Conservation (phyloP, 441 rosid species). For the Arabidopsis hybrid region DNA sequence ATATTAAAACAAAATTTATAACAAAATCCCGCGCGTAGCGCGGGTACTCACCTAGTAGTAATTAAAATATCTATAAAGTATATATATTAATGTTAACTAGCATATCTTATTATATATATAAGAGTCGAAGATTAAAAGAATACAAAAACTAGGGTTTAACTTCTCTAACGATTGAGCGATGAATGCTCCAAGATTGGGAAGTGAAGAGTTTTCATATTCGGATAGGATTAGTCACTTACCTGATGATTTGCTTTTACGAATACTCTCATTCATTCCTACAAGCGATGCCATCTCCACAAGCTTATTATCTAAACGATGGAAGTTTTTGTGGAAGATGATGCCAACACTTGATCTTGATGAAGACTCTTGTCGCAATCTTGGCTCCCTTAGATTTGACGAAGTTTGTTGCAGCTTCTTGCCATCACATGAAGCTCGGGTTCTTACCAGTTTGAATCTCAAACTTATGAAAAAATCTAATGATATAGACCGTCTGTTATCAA, state of each 20-base stretch:
- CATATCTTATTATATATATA: too few relatives aligned
- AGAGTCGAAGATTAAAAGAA: too few relatives aligned
- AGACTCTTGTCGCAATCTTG: background rate
- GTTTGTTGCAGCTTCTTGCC: background rate
- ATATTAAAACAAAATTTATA: too few relatives aligned
- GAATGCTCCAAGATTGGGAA: background rate
- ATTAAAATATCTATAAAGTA: too few relatives aligned
- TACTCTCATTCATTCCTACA: background rate
- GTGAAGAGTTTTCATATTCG: background rate
- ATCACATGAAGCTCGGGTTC: background rate
- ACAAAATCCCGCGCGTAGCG: too few relatives aligned
- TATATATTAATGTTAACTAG: too few relatives aligned
- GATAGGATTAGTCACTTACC: background rate
- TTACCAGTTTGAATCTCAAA: background rate
- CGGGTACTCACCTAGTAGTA: too few relatives aligned
- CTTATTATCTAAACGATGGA: conserved; percentile 12
- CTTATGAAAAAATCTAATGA: background rate
- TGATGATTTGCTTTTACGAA: background rate
- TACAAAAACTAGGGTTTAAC: background rate
- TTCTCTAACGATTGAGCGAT: background rate
- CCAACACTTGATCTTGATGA: background rate
- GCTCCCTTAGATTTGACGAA: background rate
- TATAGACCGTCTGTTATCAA: background rate
- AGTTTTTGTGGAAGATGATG: conserved; percentile 2
- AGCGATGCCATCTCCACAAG: background rate